phyloP scores from a whole-genome alignment of 306 rosid genomes.

The Quillaja saponaria region DNA sequence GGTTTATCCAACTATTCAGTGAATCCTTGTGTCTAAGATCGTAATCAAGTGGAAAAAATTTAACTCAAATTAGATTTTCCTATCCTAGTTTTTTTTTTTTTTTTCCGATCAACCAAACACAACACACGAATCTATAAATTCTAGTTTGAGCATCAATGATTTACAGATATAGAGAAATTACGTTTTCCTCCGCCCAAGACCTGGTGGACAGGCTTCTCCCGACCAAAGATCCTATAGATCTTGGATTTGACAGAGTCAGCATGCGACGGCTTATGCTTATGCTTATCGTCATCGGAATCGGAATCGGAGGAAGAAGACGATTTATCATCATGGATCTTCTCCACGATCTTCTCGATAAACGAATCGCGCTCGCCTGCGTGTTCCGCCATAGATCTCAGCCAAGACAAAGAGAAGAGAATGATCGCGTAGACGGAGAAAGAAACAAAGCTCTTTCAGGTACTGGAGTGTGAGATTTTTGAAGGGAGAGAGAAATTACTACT shows the following conservation, averaged over 20 bases:
- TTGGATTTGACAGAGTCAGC: constrained; percentile 32
- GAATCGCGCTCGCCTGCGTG: constrained; percentile 38
- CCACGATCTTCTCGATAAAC: constrained; percentile 42
- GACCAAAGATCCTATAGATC: constrained; percentile 70
- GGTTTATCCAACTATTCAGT: background rate
- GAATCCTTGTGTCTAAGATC: constrained; percentile 15
- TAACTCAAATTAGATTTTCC: background rate
- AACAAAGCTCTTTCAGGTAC: background rate
- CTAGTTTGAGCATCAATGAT: background rate
- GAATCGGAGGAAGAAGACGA: constrained; percentile 43
- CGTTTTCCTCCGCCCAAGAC: constrained; percentile 84
- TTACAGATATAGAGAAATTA: constrained; percentile 20
- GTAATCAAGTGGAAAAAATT: background rate
- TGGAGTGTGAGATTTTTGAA: background rate
- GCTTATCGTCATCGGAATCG: constrained; percentile 41
- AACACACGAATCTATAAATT: background rate
- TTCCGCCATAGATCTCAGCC: constrained; percentile 45
- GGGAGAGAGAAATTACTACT: constrained; percentile 6
- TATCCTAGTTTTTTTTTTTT: background rate
- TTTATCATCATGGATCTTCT: constrained; percentile 45
- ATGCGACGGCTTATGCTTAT: constrained; percentile 1
- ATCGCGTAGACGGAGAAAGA: constrained; percentile 6
- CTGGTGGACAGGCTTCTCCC: constrained; percentile 76
- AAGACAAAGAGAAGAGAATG: background rate
- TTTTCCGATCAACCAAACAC: constrained; percentile 30